Evolutionary conservation across 2,329 filamentous ascomycete species (phyloP), one percentile per base, ranked within the genome.

Genomic region (Fusarium pilosicola): DNA sequence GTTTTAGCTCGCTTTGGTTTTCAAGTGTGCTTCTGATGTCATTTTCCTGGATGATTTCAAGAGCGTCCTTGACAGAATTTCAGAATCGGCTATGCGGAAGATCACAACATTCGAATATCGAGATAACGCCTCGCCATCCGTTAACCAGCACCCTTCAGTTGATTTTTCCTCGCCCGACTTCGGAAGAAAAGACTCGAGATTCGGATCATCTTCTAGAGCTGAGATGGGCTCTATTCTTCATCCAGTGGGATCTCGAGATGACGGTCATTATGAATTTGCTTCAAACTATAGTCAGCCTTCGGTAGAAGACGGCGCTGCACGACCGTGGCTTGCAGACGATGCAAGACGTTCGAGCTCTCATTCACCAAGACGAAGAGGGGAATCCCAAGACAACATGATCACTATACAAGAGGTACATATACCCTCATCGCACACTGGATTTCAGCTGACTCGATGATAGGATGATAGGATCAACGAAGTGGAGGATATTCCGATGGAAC

Each of bases 11-110:
- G 70, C 70, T 5, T 41, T 72, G 3, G 36, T 73, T 15, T 72
- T 72, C 39, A 72, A 72, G 38, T 72, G 70, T 24, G 69, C 70
- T 15, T 72, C 70, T 15, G 70, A 72, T 42, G 70, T 72, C 7
- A 72, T 72, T 20, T 72, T 72, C 6, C 36, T 72, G 0, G 70
- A 72, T 10, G 70, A 72, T 20, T 72, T 72, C 41, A 72, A 73
- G 30, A 73, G 70, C 3, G 70, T 72, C 0, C 64, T 72, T 1
- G 70, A 72, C 18, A 51, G 58, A 4, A 72, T 72, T 3, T 73
- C 70, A 0, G 70, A 72, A 45, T 72, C 70, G 1, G 70, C 69
- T 2, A 73, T 73, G 70, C 48, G 68, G 13, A 73, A 73, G 11
- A 73, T 72, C 22, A 59, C 54, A 6, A 73, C 58, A 0, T 72